A percentile compares a stretch with the other conserved stretches of the same genome.
phyloP scores from a whole-genome alignment of 441 rosid species.

The Brassica balearica region DNA sequence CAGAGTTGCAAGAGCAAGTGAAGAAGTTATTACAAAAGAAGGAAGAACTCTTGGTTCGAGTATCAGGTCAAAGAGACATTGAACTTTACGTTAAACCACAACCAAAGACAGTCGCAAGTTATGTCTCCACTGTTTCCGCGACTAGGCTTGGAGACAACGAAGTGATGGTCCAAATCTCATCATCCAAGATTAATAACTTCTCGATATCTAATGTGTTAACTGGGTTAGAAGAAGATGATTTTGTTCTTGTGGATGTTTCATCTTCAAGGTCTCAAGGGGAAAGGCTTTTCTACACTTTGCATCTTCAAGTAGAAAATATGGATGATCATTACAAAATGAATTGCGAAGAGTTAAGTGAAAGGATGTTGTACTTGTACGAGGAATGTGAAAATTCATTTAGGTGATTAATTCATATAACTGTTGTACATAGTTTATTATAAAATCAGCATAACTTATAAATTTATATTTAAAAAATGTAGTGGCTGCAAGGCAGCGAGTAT shows the following conservation, averaged over 20 bases:
- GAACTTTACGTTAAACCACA: conserved; percentile 14
- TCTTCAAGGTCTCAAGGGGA: conserved; percentile 58
- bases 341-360: conserved; percentile 28
- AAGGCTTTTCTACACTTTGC: conserved; percentile 55
- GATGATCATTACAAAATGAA: conserved; percentile 34
- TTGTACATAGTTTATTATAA: conserved; percentile 31
- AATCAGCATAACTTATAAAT: conserved; percentile 6
- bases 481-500: not conserved
- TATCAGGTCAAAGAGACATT: conserved; percentile 29
- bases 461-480: not conserved
- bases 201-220: conserved; percentile 51
- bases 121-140: conserved; percentile 39
- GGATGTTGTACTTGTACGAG: not conserved
- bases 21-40: conserved; percentile 49
- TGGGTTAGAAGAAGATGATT: conserved; percentile 51
- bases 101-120: not conserved
- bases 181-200: conserved; percentile 23
- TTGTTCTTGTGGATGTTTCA: conserved; percentile 52
- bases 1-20: conserved; percentile 55
- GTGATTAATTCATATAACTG: not conserved
- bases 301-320: conserved; percentile 54
- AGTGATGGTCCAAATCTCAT: conserved; percentile 52
- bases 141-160: conserved; percentile 49
- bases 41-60: conserved; percentile 42
- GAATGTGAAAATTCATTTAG: conserved; percentile 20